Evolutionary conservation across 2,329 filamentous ascomycete species (phyloP).

Genomic region (Amylocarpus encephaloides): DNA sequence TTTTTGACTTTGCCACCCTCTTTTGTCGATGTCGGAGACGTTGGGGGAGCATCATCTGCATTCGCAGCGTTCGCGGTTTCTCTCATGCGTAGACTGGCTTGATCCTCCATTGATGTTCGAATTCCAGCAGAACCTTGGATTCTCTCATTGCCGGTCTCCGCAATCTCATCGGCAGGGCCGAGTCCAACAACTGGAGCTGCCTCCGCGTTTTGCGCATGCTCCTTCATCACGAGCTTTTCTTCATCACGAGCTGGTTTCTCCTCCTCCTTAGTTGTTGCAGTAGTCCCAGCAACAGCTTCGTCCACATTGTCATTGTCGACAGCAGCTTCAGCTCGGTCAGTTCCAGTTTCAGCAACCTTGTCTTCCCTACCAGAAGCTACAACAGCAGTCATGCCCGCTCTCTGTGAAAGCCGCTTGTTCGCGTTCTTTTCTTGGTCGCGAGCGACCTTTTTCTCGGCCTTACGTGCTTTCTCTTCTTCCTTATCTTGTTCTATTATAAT

Average conservation of each 20-base stretch:
- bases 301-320: neutral
- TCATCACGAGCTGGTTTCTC: neutral
- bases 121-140: constrained; percentile 11
- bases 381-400: constrained; percentile 11
- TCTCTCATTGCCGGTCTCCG: constrained; percentile 11
- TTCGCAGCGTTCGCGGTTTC: constrained; percentile 21
- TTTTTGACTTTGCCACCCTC: constrained; percentile 33
- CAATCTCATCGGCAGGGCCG: constrained; percentile 3
- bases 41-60: constrained; percentile 15
- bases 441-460: constrained; percentile 46
- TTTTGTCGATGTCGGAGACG: constrained; percentile 17
- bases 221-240: neutral
- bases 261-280: neutral
- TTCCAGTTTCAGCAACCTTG: neutral
- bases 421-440: constrained; percentile 49
- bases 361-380: neutral
- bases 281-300: constrained; percentile 3
- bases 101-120: constrained; percentile 28
- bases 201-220: neutral
- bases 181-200: neutral
- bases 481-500: constrained; percentile 33
- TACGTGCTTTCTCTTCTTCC: constrained; percentile 36
- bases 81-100: constrained; percentile 20
- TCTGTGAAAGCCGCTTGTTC: constrained; percentile 46
- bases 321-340: neutral